These are phyloP conservation scores for Clathrospora elynae DNA, from an alignment of 2,329 filamentous ascomycete genomes.

Conservation along the genomic window DNA sequence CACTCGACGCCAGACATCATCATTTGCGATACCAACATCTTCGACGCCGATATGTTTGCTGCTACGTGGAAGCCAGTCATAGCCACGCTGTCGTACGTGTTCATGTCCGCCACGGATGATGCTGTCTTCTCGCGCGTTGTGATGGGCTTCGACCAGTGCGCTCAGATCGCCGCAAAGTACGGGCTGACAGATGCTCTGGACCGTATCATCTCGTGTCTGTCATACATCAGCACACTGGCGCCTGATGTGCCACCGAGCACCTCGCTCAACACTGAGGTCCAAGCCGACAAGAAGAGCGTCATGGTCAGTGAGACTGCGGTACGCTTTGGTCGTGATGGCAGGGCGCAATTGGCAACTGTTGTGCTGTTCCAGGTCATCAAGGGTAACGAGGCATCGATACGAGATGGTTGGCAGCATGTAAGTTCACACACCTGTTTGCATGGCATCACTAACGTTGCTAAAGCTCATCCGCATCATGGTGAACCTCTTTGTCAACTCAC, in stretches of 20 bases:
- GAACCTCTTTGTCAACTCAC: slow-evolving; percentile 93
- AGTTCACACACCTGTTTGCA: slow-evolving; percentile 44
- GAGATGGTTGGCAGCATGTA: slow-evolving; percentile 78
- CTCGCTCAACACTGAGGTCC: slow-evolving; percentile 90
- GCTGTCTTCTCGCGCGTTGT: slow-evolving; percentile 93
- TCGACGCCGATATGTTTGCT: slow-evolving; percentile 96
- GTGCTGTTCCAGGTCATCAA: slow-evolving; percentile 93
- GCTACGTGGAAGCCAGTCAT: slow-evolving; percentile 95
- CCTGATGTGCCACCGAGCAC: slow-evolving; percentile 79
- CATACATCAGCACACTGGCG: slow-evolving; percentile 86
- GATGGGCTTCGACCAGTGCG: slow-evolving; percentile 93
- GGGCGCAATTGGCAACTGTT: slow-evolving; percentile 89
- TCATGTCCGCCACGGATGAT: slow-evolving; percentile 98
- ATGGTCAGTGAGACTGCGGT: slow-evolving; percentile 99
- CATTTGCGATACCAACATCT: slow-evolving; percentile 88
- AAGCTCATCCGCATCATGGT: slow-evolving; percentile 90
- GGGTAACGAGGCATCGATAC: slow-evolving; percentile 78
- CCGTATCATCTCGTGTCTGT: slow-evolving; percentile 87
- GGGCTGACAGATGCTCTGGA: slow-evolving; percentile 84
- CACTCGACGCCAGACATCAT: slow-evolving; percentile 74
- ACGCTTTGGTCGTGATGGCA: slow-evolving; percentile 90
- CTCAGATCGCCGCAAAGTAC: slow-evolving; percentile 86
- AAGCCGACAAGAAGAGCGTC: slow-evolving; percentile 86
- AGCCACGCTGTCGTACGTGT: slow-evolving; percentile 94
- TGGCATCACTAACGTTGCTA: slow-evolving; percentile 56